phyloP scores from a whole-genome alignment of 2,329 filamentous ascomycete genomes.

The Arthrobotrys pseudoclavata region DNA sequence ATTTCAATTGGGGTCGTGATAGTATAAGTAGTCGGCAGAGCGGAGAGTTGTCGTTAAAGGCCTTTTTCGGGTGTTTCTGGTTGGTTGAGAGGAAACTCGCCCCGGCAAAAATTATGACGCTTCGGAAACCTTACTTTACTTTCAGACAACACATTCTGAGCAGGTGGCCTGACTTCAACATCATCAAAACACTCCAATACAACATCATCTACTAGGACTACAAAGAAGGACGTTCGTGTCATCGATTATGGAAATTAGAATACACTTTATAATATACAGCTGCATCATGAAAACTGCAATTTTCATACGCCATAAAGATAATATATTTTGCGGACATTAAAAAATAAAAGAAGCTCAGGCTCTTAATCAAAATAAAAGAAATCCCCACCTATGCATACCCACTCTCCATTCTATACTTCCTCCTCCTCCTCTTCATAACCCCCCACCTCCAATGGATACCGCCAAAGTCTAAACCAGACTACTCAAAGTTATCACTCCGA shows the following conservation, averaged over 20 bases:
- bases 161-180: conserved; percentile 57
- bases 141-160: conserved; percentile 40
- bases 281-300: conserved; percentile 11
- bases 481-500: conserved; percentile 91
- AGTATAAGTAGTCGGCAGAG: conserved; percentile 26
- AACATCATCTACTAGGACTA: not conserved
- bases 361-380: conserved; percentile 10
- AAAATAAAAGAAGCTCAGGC: not conserved
- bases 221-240: too few relatives aligned
- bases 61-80: conserved; percentile 55
- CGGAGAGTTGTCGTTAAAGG: conserved; percentile 40
- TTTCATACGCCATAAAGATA: conserved; percentile 54
- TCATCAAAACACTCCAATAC: not conserved
- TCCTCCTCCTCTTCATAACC: too few relatives aligned
- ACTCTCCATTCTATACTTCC: not conserved
- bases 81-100: conserved; percentile 29
- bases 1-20: not conserved
- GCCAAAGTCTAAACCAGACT: conserved; percentile 62
- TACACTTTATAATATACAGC: conserved; percentile 44
- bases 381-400: conserved; percentile 7
- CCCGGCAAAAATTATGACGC: conserved; percentile 58
- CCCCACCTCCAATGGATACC: too few relatives aligned
- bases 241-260: conserved; percentile 1
- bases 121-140: conserved; percentile 23
- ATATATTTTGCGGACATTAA: not conserved